Evolutionary conservation across 1,284 basidiomycete species (phyloP).

Genomic region (Trichosporon sp.): DNA sequence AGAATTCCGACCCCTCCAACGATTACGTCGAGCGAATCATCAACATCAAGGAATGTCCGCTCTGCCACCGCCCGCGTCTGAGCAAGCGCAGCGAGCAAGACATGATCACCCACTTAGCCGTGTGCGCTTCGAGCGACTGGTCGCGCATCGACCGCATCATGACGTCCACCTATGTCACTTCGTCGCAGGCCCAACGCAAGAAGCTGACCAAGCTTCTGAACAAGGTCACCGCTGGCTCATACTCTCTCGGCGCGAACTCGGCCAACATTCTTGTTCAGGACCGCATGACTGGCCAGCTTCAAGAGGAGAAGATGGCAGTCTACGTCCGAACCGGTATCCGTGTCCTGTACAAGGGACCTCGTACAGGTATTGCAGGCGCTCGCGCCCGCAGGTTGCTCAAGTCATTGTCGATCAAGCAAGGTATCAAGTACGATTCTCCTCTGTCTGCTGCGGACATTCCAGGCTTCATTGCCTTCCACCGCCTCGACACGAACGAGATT

Average conservation of each 20-base stretch:
- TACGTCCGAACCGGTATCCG: slow-evolving; percentile 92
- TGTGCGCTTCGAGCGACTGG: slow-evolving; percentile 94
- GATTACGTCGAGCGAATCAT: slow-evolving; percentile 79
- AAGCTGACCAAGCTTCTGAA: slow-evolving; percentile 89
- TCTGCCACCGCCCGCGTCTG: slow-evolving; percentile 86
- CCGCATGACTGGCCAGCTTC: slow-evolving; percentile 81
- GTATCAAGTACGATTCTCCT: slow-evolving; percentile 85
- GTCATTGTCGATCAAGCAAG: slow-evolving; percentile 91
- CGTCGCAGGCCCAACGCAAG: slow-evolving; percentile 92
- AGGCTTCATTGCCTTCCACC: slow-evolving; percentile 87
- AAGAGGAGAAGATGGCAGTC: slow-evolving; percentile 91
- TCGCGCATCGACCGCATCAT: slow-evolving; percentile 81
- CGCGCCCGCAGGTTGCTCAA: slow-evolving; percentile 80
- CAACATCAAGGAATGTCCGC: slow-evolving; percentile 89
- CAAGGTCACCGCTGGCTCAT: slow-evolving; percentile 81
- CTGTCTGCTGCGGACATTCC: slow-evolving; percentile 82
- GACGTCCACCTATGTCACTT: slow-evolving; percentile 94
- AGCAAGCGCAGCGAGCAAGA: slow-evolving; percentile 86
- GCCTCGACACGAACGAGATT: slow-evolving; percentile 79
- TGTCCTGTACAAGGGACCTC: slow-evolving; percentile 89
- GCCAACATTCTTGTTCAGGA: slow-evolving; percentile 98
- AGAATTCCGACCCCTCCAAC: slow-evolving; percentile 23
- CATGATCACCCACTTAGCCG: slow-evolving; percentile 88
- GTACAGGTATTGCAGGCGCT: slow-evolving; percentile 84
- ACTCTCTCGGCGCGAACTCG: slow-evolving; percentile 77